Percentiles rank a stretch among this genome's conserved stretches.
Conservation (phyloP, 495 filamentous ascomycete genomes). For the Clohesyomyces aquaticus region DNA sequence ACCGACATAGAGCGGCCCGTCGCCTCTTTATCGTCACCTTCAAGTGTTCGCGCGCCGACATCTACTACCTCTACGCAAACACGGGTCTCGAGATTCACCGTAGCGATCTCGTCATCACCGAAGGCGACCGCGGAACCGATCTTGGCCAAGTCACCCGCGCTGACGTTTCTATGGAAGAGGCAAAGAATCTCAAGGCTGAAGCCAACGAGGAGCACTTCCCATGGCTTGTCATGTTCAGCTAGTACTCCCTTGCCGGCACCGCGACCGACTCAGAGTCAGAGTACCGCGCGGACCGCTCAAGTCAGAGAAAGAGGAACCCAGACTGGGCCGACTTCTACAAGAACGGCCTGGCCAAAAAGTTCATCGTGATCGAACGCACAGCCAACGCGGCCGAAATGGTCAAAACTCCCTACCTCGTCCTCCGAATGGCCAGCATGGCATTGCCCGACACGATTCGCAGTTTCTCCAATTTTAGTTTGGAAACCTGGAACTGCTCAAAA, state of each 20-base stretch:
- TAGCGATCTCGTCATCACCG: conserved; percentile 94
- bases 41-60: conserved; percentile 90
- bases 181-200: conserved; percentile 84
- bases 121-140: conserved; percentile 94
- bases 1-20: too few relatives aligned
- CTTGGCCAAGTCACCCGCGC: conserved; percentile 88
- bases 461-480: too few relatives aligned
- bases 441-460: too few relatives aligned
- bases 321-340: conserved; percentile 92
- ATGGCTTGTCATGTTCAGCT: conserved; percentile 97
- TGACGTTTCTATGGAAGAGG: conserved; percentile 79
- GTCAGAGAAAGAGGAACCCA: conserved; percentile 26
- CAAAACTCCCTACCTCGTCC: too few relatives aligned
- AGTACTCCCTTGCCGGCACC: conserved; percentile 58
- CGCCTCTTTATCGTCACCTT: conserved; percentile 92
- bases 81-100: conserved; percentile 87
- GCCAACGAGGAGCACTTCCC: conserved; percentile 92
- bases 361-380: conserved; percentile 98
- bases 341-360: conserved; percentile 88
- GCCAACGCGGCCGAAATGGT: too few relatives aligned
- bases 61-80: conserved; percentile 95
- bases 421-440: too few relatives aligned
- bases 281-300: conserved; percentile 12
- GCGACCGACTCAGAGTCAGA: conserved; percentile 26
- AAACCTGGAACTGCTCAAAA: too few relatives aligned